Evolutionary conservation across 345 rosid genomes (phyloP).

Genomic region (Linum tenue): DNA sequence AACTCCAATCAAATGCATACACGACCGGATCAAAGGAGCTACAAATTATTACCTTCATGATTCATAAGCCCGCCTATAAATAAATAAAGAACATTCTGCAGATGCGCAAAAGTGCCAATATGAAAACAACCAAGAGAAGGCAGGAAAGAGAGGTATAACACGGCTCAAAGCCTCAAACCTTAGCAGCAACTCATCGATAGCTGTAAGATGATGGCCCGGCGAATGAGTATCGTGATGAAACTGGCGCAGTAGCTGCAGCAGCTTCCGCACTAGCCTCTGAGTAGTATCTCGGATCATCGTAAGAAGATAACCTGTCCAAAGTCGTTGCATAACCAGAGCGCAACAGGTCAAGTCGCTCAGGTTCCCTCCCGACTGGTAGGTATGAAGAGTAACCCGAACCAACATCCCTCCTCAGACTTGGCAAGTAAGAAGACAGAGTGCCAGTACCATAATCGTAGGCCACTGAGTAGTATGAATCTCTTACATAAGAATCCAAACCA

Average conservation of each 20-base stretch:
- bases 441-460: conserved; percentile 13
- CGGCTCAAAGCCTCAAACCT: too few relatives aligned
- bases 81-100: too few relatives aligned
- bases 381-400: too few relatives aligned
- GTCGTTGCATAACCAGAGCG: conserved; percentile 33
- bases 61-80: too few relatives aligned
- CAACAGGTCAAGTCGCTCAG: conserved; percentile 19
- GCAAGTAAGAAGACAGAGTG: conserved; percentile 26
- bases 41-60: too few relatives aligned
- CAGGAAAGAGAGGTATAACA: too few relatives aligned
- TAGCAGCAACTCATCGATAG: conserved; percentile 18
- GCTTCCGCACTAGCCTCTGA: conserved; percentile 21
- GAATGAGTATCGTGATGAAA: conserved; percentile 55
- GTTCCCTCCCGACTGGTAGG: conserved; percentile 11
- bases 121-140: too few relatives aligned
- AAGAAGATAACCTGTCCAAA: conserved; percentile 18
- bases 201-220: conserved; percentile 36
- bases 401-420: conserved; percentile 28
- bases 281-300: conserved; percentile 23
- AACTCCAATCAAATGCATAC: too few relatives aligned
- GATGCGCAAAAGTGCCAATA: too few relatives aligned
- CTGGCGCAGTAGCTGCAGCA: conserved; percentile 19
- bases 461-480: conserved; percentile 25
- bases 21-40: too few relatives aligned
- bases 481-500: conserved; percentile 28